Evolutionary conservation across 257 asterid genomes (phyloP).

Genomic region (Solanum megistacrolobum): DNA sequence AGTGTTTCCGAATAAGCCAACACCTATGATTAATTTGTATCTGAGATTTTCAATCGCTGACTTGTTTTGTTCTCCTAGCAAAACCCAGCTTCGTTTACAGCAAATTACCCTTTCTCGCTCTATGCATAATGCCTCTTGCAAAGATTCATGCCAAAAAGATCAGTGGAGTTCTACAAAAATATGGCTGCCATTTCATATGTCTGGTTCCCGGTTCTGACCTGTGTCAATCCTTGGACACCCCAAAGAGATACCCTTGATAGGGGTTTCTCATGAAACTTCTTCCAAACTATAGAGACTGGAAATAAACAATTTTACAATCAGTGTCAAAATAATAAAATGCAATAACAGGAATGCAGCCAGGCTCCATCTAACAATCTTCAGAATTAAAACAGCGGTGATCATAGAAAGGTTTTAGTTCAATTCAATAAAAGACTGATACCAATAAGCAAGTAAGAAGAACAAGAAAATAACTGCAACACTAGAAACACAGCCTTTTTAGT

Average conservation of each 20-base stretch:
- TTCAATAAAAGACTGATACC: not conserved
- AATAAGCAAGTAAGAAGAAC: not conserved
- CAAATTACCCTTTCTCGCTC: not conserved
- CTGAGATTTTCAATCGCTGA: not conserved
- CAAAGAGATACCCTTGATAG: not conserved
- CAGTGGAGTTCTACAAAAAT: not conserved
- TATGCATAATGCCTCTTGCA: not conserved
- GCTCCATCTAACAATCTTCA: not conserved
- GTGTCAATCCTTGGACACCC: not conserved
- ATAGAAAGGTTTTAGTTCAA: not conserved
- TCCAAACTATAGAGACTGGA: not conserved
- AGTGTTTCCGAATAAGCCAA: not conserved
- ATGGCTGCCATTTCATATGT: not conserved
- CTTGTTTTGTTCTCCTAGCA: not conserved
- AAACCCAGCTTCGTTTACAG: not conserved
- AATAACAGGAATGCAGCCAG: not conserved
- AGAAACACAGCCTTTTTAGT: not conserved
- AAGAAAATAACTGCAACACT: not conserved
- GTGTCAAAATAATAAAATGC: not conserved
- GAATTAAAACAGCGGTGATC: not conserved
- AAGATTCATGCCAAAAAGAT: not conserved
- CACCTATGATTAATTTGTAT: not conserved
- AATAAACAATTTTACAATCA: not conserved
- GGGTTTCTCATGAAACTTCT: not conserved
- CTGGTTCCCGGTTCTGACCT: not conserved